phyloP scores from a whole-genome alignment of 495 filamentous ascomycete species.

The Penicillium atrosanguineum region DNA sequence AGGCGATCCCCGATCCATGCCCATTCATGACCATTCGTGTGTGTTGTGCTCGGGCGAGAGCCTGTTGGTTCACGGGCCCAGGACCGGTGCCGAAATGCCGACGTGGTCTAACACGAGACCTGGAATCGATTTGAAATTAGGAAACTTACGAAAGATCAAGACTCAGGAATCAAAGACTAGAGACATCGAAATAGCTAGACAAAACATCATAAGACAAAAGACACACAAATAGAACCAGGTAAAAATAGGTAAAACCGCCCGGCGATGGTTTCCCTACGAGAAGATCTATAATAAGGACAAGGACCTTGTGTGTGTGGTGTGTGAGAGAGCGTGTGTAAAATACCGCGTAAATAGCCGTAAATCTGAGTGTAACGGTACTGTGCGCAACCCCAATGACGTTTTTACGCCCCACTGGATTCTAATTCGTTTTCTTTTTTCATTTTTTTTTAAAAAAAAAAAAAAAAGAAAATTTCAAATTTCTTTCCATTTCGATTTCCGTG shows the following conservation, averaged over 20 bases:
- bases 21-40: slow-evolving; percentile 3
- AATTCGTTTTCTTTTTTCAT: neutral
- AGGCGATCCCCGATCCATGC: slow-evolving; percentile 14
- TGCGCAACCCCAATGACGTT: slow-evolving; percentile 17
- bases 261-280: neutral
- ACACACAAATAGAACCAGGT: neutral
- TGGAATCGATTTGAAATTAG: too few species aligned
- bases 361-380: neutral
- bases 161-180: neutral
- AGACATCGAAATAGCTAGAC: neutral
- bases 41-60: neutral
- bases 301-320: slow-evolving; percentile 2
- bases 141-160: too few species aligned
- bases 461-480: neutral
- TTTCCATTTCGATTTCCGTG: neutral
- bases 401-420: neutral
- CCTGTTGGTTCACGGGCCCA: slow-evolving; percentile 4
- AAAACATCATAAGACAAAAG: neutral
- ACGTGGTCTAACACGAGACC: neutral
- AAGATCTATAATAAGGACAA: slow-evolving; percentile 8
- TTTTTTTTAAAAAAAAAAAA: too few species aligned
- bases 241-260: neutral
- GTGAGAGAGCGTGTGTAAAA: too few species aligned
- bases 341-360: neutral
- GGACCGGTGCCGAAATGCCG: slow-evolving; percentile 5